phyloP scores from a whole-genome alignment of 148 eudicot species.

The Rhododendron ferrugineum region DNA sequence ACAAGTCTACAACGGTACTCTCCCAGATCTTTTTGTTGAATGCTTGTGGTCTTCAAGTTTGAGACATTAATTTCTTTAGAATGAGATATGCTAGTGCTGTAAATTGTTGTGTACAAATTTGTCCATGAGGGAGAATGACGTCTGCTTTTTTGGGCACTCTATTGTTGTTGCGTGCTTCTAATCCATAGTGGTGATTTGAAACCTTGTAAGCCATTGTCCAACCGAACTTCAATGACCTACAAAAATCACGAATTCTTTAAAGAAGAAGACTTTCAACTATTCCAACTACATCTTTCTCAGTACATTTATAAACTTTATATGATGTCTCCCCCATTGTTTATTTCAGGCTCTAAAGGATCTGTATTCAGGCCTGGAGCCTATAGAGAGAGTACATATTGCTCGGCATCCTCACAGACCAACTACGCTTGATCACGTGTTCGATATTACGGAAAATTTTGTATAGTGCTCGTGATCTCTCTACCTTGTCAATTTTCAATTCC shows the following conservation, averaged over 20 bases:
- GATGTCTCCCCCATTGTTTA: neutral
- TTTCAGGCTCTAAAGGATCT: slow-evolving; percentile 76
- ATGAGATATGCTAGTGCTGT: no score
- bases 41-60: neutral
- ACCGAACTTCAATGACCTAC: neutral
- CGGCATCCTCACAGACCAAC: slow-evolving; percentile 96
- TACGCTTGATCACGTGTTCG: slow-evolving; percentile 77
- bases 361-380: slow-evolving; percentile 72
- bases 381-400: slow-evolving; percentile 87
- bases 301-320: slow-evolving; percentile 9
- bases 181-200: neutral
- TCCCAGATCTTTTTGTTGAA: neutral
- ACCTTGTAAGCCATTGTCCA: neutral
- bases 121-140: neutral
- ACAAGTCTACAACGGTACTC: neutral
- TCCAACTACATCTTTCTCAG: neutral
- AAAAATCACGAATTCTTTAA: no score
- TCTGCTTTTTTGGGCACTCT: neutral
- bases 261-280: no score
- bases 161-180: neutral
- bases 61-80: neutral
- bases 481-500: neutral
- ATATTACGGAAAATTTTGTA: slow-evolving; percentile 76
- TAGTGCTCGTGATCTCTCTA: neutral
- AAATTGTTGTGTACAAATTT: no score